Base-by-base conservation (phyloP, 768 basidiomycete genomes). In the Tremella fuciformis region DNA sequence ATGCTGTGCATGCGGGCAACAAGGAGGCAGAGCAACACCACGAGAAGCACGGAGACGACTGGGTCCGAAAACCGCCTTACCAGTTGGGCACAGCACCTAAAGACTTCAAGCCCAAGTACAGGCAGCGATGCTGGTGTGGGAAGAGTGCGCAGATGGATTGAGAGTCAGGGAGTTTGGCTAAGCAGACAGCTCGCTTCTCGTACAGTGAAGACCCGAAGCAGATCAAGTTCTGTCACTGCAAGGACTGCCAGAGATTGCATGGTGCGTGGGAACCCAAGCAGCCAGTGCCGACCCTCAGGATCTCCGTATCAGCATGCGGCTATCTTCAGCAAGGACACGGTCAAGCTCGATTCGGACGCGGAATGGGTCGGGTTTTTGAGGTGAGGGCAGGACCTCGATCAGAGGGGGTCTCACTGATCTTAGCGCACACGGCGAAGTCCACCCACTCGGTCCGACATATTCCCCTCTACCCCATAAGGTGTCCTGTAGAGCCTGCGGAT, bases 341-440 rank as follows among this genome's bases (percentile, higher is more conserved):
- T 67, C 61, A 47, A 67, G 13, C 62, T 72, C 2, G 70, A 72
- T 21, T 61, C 60, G 4, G 25, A 50, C 19, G 48, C 57, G 2
- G 60, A 72, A 53, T 72, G 61, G 64, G 53, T 72, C 22, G 67
- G 67, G 4, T 72, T 72, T 58, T 46, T 72, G 2, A 64, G 66
- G 66, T 67, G 19, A 15, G 57, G 48, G 8, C 29, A n/a, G 50
- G 41, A 42, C n/a, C 4, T 13, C n/a, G 21, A n/a, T 2, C 44
- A 21, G 15, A 19, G 11, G 6, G 29, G 29, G 6, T 6, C 29
- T 34, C 29, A 46, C 61, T 60, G 51, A 60, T 38, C 19, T 1
- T 49, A 69, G 67, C 19, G 70, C 70, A 18, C 70, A 72, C 50
- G 70, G 67, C 25, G 67, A 72, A 53, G 70, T 72, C 13, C 70